Evolutionary conservation across 805 yeast species (phyloP).

Genomic region (Wickerhamomyces chaumierensis): DNA sequence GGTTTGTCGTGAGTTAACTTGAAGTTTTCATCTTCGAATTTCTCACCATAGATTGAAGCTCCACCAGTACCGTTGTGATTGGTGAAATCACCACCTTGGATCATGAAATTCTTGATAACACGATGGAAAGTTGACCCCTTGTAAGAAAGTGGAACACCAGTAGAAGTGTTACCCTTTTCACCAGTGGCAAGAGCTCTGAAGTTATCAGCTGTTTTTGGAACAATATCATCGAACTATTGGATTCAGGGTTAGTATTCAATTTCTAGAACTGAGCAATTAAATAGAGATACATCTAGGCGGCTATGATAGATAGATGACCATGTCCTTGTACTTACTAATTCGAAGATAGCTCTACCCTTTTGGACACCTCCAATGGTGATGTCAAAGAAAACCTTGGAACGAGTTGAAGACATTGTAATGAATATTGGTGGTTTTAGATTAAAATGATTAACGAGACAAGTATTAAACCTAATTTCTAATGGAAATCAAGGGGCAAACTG

Average conservation of each 20-base stretch:
- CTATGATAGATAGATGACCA: no score
- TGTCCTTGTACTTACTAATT: constrained; percentile 37
- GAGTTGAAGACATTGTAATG: constrained; percentile 10
- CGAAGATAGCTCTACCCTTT: constrained; percentile 71
- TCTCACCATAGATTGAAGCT: constrained; percentile 73
- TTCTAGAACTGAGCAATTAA: no score
- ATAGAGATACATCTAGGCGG: no score
- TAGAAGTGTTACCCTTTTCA: constrained; percentile 54
- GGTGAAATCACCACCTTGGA: constrained; percentile 94
- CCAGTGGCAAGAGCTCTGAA: constrained; percentile 86
- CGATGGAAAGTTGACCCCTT: constrained; percentile 90
- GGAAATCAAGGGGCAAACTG: no score
- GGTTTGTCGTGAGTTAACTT: constrained; percentile 68
- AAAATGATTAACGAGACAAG: no score
- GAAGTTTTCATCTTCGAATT: constrained; percentile 87
- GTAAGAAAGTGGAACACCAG: constrained; percentile 61
- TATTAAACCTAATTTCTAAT: no score
- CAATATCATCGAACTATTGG: constrained; percentile 43
- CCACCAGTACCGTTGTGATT: constrained; percentile 67
- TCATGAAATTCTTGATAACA: constrained; percentile 80
- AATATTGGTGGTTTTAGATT: no score
- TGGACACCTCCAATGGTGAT: constrained; percentile 59
- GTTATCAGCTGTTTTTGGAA: constrained; percentile 84
- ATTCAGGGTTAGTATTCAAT: neutral
- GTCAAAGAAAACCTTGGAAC: constrained; percentile 64